Percentiles rank a stretch among this genome's conserved stretches.
These are phyloP conservation scores for Entomortierella lignicola DNA, from an alignment of 192 early-diverging fungal genomes.

Conservation along the genomic window DNA sequence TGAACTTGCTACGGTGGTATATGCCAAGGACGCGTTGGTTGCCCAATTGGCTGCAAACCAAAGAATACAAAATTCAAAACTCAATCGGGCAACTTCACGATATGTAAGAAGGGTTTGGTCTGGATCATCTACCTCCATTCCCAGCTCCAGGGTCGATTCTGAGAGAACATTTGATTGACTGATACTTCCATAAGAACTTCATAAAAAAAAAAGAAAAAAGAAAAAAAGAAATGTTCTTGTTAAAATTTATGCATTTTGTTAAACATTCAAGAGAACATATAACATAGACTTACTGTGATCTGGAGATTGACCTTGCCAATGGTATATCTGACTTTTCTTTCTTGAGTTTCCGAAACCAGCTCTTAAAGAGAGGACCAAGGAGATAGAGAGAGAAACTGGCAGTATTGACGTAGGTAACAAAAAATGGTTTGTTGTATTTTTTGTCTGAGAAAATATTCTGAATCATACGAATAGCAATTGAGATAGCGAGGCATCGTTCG, in stretches of 20 bases:
- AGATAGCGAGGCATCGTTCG: no score
- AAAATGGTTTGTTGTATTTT: slow-evolving; percentile 79
- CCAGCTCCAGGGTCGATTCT: slow-evolving; percentile 31
- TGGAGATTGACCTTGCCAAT: background rate
- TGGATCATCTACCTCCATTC: slow-evolving; percentile 2
- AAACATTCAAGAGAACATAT: background rate
- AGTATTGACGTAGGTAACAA: slow-evolving; percentile 84
- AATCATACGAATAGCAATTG: background rate
- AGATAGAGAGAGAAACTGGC: slow-evolving; percentile 82
- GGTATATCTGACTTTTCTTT: background rate
- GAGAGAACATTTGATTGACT: background rate
- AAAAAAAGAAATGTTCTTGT: background rate
- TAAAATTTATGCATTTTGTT: background rate
- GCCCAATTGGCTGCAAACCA: slow-evolving; percentile 87
- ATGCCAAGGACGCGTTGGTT: slow-evolving; percentile 78
- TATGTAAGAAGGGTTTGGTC: slow-evolving; percentile 7
- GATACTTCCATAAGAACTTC: slow-evolving; percentile 23
- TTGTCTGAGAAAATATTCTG: slow-evolving; percentile 77
- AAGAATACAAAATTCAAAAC: slow-evolving; percentile 75
- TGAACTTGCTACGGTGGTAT: slow-evolving; percentile 78
- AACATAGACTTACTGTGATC: slow-evolving; percentile 1
- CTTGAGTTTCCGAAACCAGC: slow-evolving; percentile 1
- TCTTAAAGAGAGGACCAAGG: slow-evolving; percentile 47
- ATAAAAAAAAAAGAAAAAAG: slow-evolving; percentile 2
- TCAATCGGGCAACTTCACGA: slow-evolving; percentile 68